These are phyloP conservation scores for Aureobasidium namibiae DNA, from an alignment of 2,329 filamentous ascomycete genomes.

Conservation along the genomic window DNA sequence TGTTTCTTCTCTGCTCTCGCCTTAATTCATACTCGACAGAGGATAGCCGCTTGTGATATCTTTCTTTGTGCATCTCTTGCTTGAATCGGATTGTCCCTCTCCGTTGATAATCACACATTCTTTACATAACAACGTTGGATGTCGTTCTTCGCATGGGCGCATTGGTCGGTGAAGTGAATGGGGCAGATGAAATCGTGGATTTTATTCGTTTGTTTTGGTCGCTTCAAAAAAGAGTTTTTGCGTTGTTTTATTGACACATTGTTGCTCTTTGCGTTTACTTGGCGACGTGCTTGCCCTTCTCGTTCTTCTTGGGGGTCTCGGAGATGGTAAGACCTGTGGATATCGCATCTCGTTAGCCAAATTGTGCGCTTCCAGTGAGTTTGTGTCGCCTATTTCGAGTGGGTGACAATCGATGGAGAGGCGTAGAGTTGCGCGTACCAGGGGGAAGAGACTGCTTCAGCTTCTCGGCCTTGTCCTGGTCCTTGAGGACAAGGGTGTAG, in stretches of 20 bases:
- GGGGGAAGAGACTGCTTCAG: conserved; percentile 98
- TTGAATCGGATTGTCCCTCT: no score
- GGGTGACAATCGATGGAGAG: no score
- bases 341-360: not conserved
- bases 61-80: not conserved
- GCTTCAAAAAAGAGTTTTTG: not conserved
- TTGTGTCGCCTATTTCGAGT: no score
- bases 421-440: conserved; percentile 52
- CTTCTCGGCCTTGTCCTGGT: conserved; percentile 99
- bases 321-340: conserved; percentile 48
- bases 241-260: not conserved
- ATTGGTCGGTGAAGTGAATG: not conserved
- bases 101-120: not conserved
- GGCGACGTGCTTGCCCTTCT: conserved; percentile 42
- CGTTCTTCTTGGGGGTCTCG: conserved; percentile 57
- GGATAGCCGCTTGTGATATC: not conserved
- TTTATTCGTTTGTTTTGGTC: conserved; percentile 5
- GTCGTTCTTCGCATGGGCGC: not conserved
- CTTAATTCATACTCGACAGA: not conserved
- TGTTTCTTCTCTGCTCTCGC: not conserved
- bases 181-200: conserved; percentile 1
- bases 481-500: conserved; percentile 98
- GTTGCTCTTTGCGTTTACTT: conserved; percentile 17
- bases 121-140: not conserved
- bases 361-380: not conserved